Conservation (phyloP, 495 filamentous ascomycete genomes). For the Penicillium tannophilum region DNA sequence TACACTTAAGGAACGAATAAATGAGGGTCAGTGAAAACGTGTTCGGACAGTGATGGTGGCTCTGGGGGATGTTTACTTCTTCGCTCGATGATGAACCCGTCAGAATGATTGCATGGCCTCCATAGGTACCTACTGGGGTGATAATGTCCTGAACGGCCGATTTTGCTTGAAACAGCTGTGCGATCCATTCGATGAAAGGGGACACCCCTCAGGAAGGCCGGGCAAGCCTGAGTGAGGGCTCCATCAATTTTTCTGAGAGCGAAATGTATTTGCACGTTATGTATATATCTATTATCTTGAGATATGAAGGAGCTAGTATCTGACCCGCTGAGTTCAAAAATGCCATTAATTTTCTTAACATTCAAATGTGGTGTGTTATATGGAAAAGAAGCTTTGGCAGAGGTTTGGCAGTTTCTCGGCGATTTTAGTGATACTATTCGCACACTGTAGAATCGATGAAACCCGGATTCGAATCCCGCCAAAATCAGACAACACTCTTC, state of each 20-base stretch:
- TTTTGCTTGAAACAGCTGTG: conserved; percentile 2
- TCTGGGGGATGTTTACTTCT: conserved; percentile 1
- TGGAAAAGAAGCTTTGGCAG: not conserved
- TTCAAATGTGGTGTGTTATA: not conserved
- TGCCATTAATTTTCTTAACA: too few species aligned
- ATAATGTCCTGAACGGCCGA: conserved; percentile 2
- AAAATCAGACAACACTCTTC: too few species aligned
- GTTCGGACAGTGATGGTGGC: conserved; percentile 4
- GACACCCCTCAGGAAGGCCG: conserved; percentile 1
- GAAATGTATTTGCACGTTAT: not conserved
- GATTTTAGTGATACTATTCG: too few species aligned
- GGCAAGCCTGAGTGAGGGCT: conserved; percentile 7
- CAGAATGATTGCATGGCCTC: conserved; percentile 1
- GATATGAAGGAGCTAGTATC: too few species aligned
- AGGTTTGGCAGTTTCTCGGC: too few species aligned
- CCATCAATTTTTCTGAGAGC: not conserved
- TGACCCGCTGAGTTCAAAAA: too few species aligned
- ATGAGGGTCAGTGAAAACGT: not conserved
- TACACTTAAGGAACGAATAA: not conserved
- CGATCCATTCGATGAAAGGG: conserved; percentile 5
- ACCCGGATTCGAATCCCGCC: too few species aligned
- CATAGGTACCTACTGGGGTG: conserved; percentile 4
- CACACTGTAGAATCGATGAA: too few species aligned
- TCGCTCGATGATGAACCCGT: conserved; percentile 4
- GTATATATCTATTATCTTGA: too few species aligned